These are phyloP conservation scores for Elsinoe arachidis DNA, from an alignment of 2,329 filamentous ascomycete species.

Conservation along the genomic window DNA sequence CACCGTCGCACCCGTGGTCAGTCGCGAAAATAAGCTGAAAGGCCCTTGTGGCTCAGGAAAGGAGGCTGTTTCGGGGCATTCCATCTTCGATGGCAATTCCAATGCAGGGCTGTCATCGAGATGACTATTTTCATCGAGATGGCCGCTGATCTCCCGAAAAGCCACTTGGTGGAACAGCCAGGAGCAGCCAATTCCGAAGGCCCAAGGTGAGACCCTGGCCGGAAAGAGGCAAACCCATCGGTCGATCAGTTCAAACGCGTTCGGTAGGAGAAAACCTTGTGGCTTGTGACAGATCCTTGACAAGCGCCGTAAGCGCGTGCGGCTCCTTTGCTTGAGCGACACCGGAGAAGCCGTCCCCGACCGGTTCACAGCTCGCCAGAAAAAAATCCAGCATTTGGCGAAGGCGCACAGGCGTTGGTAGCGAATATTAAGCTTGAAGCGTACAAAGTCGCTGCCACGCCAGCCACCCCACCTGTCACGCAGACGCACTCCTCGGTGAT, in stretches of 20 bases:
- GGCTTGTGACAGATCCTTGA: background rate
- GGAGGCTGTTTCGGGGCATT: constrained; percentile 1
- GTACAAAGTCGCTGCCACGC: background rate
- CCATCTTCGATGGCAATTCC: constrained; percentile 2
- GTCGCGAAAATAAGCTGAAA: background rate
- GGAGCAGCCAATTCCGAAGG: background rate
- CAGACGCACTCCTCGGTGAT: background rate
- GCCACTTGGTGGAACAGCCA: background rate
- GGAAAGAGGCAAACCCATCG: background rate
- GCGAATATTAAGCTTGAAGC: constrained; percentile 2
- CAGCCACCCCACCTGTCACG: background rate
- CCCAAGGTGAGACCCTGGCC: background rate
- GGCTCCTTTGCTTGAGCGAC: background rate
- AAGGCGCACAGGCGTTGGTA: background rate
- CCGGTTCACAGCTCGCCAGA: background rate
- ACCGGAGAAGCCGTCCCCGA: background rate
- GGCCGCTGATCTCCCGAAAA: background rate
- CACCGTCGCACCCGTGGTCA: background rate
- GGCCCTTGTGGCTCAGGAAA: background rate
- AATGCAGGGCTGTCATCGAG: constrained; percentile 9
- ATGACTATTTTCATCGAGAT: constrained; percentile 5
- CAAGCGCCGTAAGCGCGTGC: constrained; percentile 2
- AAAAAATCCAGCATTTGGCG: background rate
- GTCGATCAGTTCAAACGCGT: background rate
- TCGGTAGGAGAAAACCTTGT: background rate